These are phyloP conservation scores for Aspergillus calidoustus DNA, from an alignment of 2,329 filamentous ascomycete genomes.

Conservation along the genomic window DNA sequence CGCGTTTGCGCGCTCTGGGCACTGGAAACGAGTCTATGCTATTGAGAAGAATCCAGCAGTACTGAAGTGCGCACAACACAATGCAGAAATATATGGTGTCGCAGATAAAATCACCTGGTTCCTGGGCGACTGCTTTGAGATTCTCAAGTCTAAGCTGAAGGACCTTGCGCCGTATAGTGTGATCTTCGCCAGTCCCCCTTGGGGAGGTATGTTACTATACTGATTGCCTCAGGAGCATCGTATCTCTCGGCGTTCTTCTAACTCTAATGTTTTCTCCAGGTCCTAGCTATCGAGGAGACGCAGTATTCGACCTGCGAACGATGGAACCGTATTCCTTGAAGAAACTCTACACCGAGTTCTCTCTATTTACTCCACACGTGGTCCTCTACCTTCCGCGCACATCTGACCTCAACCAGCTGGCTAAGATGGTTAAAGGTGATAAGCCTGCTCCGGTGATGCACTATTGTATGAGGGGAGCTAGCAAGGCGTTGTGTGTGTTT, in stretches of 20 bases:
- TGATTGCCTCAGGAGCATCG: background rate
- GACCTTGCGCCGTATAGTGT: constrained; percentile 57
- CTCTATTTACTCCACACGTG: constrained; percentile 54
- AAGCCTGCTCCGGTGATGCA: constrained; percentile 76
- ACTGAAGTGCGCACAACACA: constrained; percentile 88
- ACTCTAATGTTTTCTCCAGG: constrained; percentile 47
- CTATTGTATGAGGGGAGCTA: constrained; percentile 89
- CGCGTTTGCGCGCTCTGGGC: constrained; percentile 80
- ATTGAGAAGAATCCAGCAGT: constrained; percentile 83
- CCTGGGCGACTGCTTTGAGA: constrained; percentile 82
- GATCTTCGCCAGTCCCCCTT: constrained; percentile 74
- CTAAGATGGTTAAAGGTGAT: constrained; percentile 53
- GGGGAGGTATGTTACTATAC: constrained; percentile 63
- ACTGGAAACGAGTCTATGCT: constrained; percentile 83
- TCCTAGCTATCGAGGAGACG: constrained; percentile 64
- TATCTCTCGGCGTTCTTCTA: background rate
- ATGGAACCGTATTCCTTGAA: constrained; percentile 87
- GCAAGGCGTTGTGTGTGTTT: constrained; percentile 72
- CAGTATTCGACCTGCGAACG: constrained; percentile 78
- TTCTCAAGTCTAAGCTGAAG: constrained; percentile 59
- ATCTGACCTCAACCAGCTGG: constrained; percentile 80
- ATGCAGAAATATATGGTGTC: constrained; percentile 84
- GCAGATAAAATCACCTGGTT: constrained; percentile 81
- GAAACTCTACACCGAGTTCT: constrained; percentile 67
- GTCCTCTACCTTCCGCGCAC: constrained; percentile 86